These are phyloP conservation scores for Colletotrichum godetiae DNA, from an alignment of 2,329 filamentous ascomycete species.

Conservation along the genomic window DNA sequence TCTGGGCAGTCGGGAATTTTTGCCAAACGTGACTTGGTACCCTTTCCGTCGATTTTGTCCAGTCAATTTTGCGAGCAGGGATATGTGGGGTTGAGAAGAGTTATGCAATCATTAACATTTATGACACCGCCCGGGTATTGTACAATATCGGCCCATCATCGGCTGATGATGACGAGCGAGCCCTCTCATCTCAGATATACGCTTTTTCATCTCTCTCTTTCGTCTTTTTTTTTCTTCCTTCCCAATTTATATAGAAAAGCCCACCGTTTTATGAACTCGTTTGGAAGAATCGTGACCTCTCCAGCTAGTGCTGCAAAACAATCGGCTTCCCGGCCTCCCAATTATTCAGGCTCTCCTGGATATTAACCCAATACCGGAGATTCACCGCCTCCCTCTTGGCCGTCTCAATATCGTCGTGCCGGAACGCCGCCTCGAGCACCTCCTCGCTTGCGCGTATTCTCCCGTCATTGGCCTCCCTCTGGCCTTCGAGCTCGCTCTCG, in stretches of 20 bases:
- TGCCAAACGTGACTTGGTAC: slow-evolving; percentile 20
- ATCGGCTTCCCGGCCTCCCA: slow-evolving; percentile 84
- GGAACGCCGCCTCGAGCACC: slow-evolving; percentile 73
- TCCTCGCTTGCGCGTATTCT: slow-evolving; percentile 74
- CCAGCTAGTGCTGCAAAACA: slow-evolving; percentile 60
- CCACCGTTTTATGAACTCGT: not conserved
- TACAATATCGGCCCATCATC: slow-evolving; percentile 34
- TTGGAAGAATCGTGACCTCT: not conserved
- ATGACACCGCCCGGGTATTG: slow-evolving; percentile 25
- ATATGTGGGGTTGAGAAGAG: not conserved
- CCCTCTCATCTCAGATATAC: slow-evolving; percentile 4
- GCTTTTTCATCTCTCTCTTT: not conserved
- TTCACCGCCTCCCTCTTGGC: slow-evolving; percentile 80
- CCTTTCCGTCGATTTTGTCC: slow-evolving; percentile 16
- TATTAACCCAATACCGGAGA: slow-evolving; percentile 91
- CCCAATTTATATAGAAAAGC: not conserved
- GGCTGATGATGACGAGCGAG: slow-evolving; percentile 31
- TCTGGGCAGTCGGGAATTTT: slow-evolving; percentile 20
- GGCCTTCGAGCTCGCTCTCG: slow-evolving; percentile 71
- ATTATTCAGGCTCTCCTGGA: slow-evolving; percentile 80
- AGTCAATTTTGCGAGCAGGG: not conserved
- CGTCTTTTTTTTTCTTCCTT: not conserved
- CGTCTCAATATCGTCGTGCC: slow-evolving; percentile 69
- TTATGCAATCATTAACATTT: slow-evolving; percentile 22
- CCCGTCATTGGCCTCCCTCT: slow-evolving; percentile 75